Percentiles rank a stretch among this genome's conserved stretches.
Conservation (phyloP, 1,139 yeast species). For the Hyphopichia pseudoburtonii region DNA sequence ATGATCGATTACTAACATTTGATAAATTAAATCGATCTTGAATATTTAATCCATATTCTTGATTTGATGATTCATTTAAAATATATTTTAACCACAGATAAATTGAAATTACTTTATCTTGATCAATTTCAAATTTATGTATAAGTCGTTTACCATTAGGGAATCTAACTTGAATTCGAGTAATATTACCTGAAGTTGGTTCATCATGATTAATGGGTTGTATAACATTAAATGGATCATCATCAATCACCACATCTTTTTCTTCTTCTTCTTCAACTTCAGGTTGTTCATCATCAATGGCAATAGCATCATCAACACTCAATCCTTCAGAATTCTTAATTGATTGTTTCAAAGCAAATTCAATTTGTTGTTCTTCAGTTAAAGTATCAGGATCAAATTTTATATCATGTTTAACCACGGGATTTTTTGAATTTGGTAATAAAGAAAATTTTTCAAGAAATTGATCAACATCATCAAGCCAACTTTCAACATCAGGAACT, state of each 20-base stretch:
- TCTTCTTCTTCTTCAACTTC: not conserved
- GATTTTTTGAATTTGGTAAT: conserved; percentile 66
- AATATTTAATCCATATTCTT: conserved; percentile 47
- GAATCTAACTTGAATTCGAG: conserved; percentile 83
- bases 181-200: conserved; percentile 51
- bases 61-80: conserved; percentile 46
- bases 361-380: conserved; percentile 84
- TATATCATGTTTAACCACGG: conserved; percentile 56
- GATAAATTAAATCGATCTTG: conserved; percentile 49
- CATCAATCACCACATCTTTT: not conserved
- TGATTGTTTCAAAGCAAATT: conserved; percentile 73
- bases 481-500: conserved; percentile 57
- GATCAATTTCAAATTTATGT: conserved; percentile 58
- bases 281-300: conserved; percentile 19
- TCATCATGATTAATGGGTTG: conserved; percentile 55
- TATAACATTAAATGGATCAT: conserved; percentile 42
- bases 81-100: conserved; percentile 56
- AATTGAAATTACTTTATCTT: conserved; percentile 49
- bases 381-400: conserved; percentile 60
- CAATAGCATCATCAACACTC: conserved; percentile 29
- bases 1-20: conserved; percentile 63
- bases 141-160: conserved; percentile 84
- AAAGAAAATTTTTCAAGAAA: conserved; percentile 67
- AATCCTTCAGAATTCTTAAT: conserved; percentile 25
- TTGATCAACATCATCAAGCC: conserved; percentile 60